Conservation (phyloP, 768 basidiomycete genomes). For the Zangia roseola region DNA sequence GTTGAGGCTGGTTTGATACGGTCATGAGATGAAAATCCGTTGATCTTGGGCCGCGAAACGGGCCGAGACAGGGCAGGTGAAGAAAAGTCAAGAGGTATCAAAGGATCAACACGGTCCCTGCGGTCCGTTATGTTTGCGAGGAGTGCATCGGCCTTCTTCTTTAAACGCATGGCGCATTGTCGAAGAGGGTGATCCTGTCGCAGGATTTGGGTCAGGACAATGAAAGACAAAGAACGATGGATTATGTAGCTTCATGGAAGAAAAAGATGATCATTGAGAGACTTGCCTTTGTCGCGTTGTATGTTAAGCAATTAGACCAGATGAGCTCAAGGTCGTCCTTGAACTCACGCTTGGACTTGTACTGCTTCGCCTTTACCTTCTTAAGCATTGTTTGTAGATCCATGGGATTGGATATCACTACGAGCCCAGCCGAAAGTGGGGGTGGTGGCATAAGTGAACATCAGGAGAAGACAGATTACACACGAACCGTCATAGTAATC, state of each 20-base stretch:
- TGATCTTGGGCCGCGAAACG: conserved; percentile 43
- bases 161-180: conserved; percentile 74
- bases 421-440: not conserved
- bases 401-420: conserved; percentile 95
- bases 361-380: conserved; percentile 89
- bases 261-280: not conserved
- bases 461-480: not conserved
- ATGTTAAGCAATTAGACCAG: conserved; percentile 92
- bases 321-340: conserved; percentile 93
- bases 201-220: not conserved
- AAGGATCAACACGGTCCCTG: conserved; percentile 73
- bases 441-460: conserved; percentile 4
- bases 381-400: conserved; percentile 90
- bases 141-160: conserved; percentile 80
- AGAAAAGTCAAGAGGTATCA: conserved; percentile 52
- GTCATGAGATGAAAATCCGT: conserved; percentile 36
- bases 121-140: conserved; percentile 88
- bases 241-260: not conserved
- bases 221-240: not conserved
- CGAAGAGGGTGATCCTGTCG: conserved; percentile 85
- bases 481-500: conserved; percentile 89
- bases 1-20: conserved; percentile 25
- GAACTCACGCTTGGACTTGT: conserved; percentile 94
- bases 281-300: conserved; percentile 88
- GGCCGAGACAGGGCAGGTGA: conserved; percentile 22